Evolutionary conservation across 164 flowering plant species (phyloP).

Genomic region (Berberis thunbergii): DNA sequence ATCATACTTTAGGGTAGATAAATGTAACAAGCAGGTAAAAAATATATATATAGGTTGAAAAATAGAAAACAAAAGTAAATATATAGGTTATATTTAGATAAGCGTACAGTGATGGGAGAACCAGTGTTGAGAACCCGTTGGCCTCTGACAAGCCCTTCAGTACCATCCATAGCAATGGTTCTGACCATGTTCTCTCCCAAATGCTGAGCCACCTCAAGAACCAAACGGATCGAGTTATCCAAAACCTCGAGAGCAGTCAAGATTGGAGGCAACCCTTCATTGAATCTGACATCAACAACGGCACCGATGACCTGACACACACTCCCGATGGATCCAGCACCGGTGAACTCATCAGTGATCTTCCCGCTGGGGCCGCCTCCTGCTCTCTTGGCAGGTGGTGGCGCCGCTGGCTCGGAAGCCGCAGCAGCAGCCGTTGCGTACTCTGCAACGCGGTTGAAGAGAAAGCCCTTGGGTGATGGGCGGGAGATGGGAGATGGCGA

Average conservation of each 20-base stretch:
- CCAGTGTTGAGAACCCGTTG: conserved; percentile 90
- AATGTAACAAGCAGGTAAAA: no score
- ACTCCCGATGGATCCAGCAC: conserved; percentile 65
- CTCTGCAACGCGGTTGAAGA: no score
- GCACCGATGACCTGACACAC: conserved; percentile 69
- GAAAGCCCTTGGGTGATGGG: no score
- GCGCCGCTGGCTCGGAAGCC: no score
- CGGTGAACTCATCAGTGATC: conserved; percentile 64
- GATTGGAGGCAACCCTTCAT: no score
- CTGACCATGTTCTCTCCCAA: conserved; percentile 37
- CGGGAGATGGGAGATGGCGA: no score
- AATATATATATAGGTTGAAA: no score
- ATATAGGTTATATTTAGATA: neutral
- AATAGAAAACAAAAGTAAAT: no score
- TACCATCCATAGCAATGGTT: neutral
- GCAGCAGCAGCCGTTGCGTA: no score
- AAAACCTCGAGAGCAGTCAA: conserved; percentile 71
- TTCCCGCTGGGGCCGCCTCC: conserved; percentile 4
- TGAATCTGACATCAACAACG: no score
- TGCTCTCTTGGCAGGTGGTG: no score
- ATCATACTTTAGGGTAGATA: no score
- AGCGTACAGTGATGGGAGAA: conserved; percentile 77
- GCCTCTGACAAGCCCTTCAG: conserved; percentile 72
- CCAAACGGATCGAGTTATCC: conserved; percentile 64
- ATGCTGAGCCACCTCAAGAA: conserved; percentile 91